Evolutionary conservation across 768 basidiomycete genomes (phyloP), one percentile per base, ranked within the genome.

Genomic region (Royoungia palumana): DNA sequence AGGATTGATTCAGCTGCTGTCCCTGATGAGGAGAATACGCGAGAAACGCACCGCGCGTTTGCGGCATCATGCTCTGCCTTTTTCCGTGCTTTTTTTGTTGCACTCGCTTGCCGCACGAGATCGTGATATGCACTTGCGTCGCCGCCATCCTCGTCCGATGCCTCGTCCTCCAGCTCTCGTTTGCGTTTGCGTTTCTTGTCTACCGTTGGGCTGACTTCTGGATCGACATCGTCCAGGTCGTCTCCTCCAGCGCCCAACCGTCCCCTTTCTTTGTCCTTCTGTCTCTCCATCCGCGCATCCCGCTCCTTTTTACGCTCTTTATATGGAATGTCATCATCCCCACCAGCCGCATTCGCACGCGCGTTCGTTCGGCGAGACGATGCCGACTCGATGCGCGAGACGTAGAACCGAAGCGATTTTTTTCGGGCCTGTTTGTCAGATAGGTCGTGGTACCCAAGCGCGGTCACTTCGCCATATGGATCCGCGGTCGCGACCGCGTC

Each of bases 301-400:
- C 73, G 76, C 50, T 81, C 80, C 63, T 79, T 84, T 70, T 75
- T 76, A 41, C 85, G 74, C 60, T 91, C 88, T 37, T 83, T 78
- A 60, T 94, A 91, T 16, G 96, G 96, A 40, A 98, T 75, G 62
- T 99, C 96, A 60, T 97, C 95, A 63, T 99, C 96, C 16, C 96
- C 96, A 25, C 89, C 87, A 44, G 83, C 65, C 5, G 87, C 82
- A 21, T 77, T 78, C 53, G 72, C 76, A 49, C 89, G 75, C 6
- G 91, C 92, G 24, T 80, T 81, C 47, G 82, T 80, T 46, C 94
- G 78, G 51, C 88, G 76, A 11, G 85, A 82, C 45, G 82, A 79
- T 6, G 90, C 80, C 49, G 84, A 83, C 63, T 90, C 90, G 59
- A 99, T 94, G 64, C 87, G 89, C 46, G 89, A 80, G 5, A 92